Evolutionary conservation across 768 basidiomycete genomes (phyloP).

Genomic region (Rubroboletus satanas): DNA sequence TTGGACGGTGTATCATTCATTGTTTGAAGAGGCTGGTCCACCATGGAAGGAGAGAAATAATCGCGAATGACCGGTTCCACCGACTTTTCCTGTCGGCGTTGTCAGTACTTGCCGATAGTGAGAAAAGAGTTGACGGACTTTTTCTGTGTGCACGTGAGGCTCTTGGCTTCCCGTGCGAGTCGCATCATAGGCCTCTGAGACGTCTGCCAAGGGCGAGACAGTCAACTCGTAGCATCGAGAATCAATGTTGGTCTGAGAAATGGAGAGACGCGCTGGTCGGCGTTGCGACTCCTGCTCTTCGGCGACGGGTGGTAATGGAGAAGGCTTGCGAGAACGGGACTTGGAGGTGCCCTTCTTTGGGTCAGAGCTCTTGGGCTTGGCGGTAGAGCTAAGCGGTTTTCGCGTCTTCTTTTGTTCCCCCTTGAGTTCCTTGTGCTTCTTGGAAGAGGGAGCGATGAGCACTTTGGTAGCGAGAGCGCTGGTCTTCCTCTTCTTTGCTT

Average conservation of each 20-base stretch:
- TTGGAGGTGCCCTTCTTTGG: slow-evolving; percentile 39
- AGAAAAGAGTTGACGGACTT: slow-evolving; percentile 37
- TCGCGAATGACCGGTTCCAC: slow-evolving; percentile 57
- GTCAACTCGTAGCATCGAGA: slow-evolving; percentile 80
- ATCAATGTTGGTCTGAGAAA: slow-evolving; percentile 55
- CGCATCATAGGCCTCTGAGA: slow-evolving; percentile 63
- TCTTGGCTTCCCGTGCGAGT: slow-evolving; percentile 34
- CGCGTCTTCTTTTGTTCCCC: slow-evolving; percentile 55
- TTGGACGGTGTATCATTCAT: slow-evolving; percentile 28
- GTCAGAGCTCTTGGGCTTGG: slow-evolving; percentile 30
- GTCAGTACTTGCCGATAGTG: neutral
- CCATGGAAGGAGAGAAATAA: slow-evolving; percentile 37
- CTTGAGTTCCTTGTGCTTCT: slow-evolving; percentile 44
- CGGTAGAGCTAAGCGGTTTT: slow-evolving; percentile 38
- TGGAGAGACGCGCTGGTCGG: slow-evolving; percentile 22
- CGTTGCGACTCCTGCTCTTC: slow-evolving; percentile 44
- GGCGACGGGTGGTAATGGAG: slow-evolving; percentile 59
- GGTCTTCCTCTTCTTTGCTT: slow-evolving; percentile 64
- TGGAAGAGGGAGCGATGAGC: slow-evolving; percentile 33
- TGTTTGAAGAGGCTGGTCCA: slow-evolving; percentile 27
- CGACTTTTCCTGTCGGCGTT: slow-evolving; percentile 43
- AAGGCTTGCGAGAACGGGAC: slow-evolving; percentile 40
- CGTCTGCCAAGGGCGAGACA: slow-evolving; percentile 73
- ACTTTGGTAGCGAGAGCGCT: slow-evolving; percentile 54
- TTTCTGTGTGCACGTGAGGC: slow-evolving; percentile 43